Evolutionary conservation across 2,329 filamentous ascomycete genomes (phyloP).

Genomic region (Fusarium coicis): DNA sequence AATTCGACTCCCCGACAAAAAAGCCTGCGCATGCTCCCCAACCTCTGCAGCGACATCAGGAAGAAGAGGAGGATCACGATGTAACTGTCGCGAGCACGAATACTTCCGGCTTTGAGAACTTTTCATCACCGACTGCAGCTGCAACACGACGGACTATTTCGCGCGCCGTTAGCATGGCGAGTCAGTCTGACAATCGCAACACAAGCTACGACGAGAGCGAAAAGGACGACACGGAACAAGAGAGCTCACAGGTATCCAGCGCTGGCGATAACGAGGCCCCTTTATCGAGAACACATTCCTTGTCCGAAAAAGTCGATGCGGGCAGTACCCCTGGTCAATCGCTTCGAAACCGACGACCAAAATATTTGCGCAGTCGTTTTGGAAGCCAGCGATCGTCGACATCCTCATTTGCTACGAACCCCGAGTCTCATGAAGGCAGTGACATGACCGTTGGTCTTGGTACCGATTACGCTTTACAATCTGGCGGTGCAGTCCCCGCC

Average conservation of each 20-base stretch:
- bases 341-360: constrained; percentile 62
- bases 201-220: constrained; percentile 43
- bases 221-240: constrained; percentile 41
- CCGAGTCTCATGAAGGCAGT: constrained; percentile 70
- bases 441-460: constrained; percentile 75
- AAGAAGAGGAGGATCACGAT: constrained; percentile 36
- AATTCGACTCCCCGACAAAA: constrained; percentile 62
- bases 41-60: constrained; percentile 10
- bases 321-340: constrained; percentile 60
- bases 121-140: constrained; percentile 67
- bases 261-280: constrained; percentile 45
- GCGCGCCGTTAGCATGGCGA: constrained; percentile 60
- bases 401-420: constrained; percentile 67
- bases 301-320: constrained; percentile 52
- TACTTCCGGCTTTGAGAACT: constrained; percentile 63
- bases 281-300: constrained; percentile 48
- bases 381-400: constrained; percentile 69
- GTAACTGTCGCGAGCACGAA: constrained; percentile 52
- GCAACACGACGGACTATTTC: constrained; percentile 65
- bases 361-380: constrained; percentile 67
- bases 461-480: constrained; percentile 84
- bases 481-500: constrained; percentile 77
- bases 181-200: constrained; percentile 41
- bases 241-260: constrained; percentile 47
- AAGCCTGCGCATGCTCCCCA: constrained; percentile 41